A percentile compares a stretch with the other conserved stretches of the same genome.
phyloP scores from a whole-genome alignment of 768 basidiomycete species.

The Pulveroboletus ravenelii region DNA sequence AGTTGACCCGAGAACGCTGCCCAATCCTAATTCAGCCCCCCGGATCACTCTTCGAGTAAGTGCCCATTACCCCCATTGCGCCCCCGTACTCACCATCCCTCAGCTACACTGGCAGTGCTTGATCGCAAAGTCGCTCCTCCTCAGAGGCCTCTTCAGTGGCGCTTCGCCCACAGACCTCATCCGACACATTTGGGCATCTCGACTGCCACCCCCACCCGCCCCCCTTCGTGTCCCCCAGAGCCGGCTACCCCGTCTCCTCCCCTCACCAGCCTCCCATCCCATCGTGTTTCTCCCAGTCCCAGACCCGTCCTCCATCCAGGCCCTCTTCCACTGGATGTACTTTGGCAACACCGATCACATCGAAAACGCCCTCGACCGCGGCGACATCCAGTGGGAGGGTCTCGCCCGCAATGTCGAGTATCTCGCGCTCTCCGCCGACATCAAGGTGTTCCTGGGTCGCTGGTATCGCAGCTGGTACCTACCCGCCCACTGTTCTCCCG shows the following conservation, averaged over 20 bases:
- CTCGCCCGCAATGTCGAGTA: conserved; percentile 88
- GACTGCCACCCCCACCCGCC: conserved; percentile 18
- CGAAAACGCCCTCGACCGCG: conserved; percentile 59
- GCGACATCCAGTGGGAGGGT: conserved; percentile 76
- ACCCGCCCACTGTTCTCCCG: conserved; percentile 26
- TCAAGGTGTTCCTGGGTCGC: conserved; percentile 70
- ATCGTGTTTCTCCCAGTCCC: conserved; percentile 71
- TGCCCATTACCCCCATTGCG: background rate
- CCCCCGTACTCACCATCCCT: conserved; percentile 5
- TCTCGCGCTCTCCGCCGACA: conserved; percentile 67
- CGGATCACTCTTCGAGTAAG: conserved; percentile 55
- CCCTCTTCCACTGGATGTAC: conserved; percentile 78
- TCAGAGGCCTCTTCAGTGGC: conserved; percentile 68
- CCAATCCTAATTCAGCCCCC: conserved; percentile 1
- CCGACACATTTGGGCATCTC: conserved; percentile 29
- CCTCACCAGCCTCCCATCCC: conserved; percentile 58
- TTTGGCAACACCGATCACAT: conserved; percentile 67
- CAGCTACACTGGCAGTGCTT: conserved; percentile 82
- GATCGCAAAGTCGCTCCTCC: conserved; percentile 72
- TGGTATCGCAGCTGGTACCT: conserved; percentile 71
- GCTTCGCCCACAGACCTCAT: conserved; percentile 58
- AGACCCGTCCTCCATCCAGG: conserved; percentile 65
- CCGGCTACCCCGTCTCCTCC: conserved; percentile 63
- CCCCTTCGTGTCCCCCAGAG: conserved; percentile 38
- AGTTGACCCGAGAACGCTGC: conserved; percentile 29